Evolutionary conservation across 257 asterid genomes (phyloP).

Genomic region (Salvia splendens): DNA sequence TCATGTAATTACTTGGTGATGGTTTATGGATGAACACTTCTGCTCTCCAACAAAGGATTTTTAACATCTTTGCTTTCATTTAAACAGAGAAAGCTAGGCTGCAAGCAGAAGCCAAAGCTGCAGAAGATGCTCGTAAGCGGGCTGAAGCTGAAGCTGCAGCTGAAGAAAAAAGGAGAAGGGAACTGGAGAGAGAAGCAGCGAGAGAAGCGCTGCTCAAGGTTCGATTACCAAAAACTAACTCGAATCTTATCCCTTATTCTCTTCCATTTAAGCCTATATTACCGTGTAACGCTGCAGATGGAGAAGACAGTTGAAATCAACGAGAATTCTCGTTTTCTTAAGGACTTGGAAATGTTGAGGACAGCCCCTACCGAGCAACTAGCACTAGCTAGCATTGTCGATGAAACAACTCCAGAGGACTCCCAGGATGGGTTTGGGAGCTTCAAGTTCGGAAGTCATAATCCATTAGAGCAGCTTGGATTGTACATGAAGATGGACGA

Average conservation of each 20-base stretch:
- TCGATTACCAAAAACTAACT: no score
- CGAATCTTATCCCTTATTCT: neutral
- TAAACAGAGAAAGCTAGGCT: slow-evolving; percentile 79
- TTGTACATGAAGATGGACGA: slow-evolving; percentile 83
- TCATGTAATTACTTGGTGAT: neutral
- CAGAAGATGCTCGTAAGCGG: slow-evolving; percentile 77
- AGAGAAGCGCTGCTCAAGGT: slow-evolving; percentile 84
- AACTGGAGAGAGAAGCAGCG: slow-evolving; percentile 82
- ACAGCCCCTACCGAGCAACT: slow-evolving; percentile 52
- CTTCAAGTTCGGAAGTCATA: slow-evolving; percentile 61
- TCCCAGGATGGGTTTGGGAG: slow-evolving; percentile 68
- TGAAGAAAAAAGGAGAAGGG: slow-evolving; percentile 67
- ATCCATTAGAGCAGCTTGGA: slow-evolving; percentile 90
- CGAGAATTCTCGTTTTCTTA: slow-evolving; percentile 63
- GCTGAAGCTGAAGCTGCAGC: slow-evolving; percentile 87
- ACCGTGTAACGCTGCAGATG: slow-evolving; percentile 43
- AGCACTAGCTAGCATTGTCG: slow-evolving; percentile 49
- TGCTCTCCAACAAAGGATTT: neutral
- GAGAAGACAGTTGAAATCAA: slow-evolving; percentile 88
- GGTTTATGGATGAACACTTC: neutral
- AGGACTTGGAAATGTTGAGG: slow-evolving; percentile 77
- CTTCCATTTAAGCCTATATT: neutral
- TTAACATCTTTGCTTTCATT: slow-evolving; percentile 1
- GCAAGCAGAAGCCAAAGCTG: slow-evolving; percentile 92
- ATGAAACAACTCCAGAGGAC: slow-evolving; percentile 67